A percentile compares a stretch with the other conserved stretches of the same genome.
Conservation (phyloP, 192 early-diverging fungal species). For the Coemansia sp. region DNA sequence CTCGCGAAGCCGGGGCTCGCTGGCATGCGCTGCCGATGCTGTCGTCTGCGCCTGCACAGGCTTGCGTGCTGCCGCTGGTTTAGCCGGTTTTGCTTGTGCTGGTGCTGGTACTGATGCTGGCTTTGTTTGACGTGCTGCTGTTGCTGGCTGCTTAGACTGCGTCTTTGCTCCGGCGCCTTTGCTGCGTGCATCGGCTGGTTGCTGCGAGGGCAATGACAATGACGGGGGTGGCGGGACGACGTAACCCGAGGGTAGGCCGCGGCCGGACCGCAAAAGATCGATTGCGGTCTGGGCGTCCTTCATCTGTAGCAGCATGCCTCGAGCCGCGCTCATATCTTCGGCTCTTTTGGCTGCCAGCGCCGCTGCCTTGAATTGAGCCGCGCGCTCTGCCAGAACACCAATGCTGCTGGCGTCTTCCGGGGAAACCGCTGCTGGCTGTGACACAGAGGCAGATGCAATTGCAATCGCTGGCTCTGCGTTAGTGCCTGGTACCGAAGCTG, state of each 20-base stretch:
- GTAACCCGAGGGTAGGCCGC: neutral
- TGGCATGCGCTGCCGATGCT: neutral
- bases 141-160: neutral
- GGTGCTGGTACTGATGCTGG: neutral
- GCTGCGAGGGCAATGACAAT: neutral
- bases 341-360: constrained; percentile 36
- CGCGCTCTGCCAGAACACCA: neutral
- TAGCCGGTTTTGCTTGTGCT: too few relatives aligned
- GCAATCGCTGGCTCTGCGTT: neutral
- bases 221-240: neutral
- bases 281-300: constrained; percentile 24
- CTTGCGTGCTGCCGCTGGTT: too few relatives aligned
- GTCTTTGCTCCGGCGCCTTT: neutral
- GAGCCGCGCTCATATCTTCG: constrained; percentile 25
- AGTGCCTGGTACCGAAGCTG: neutral
- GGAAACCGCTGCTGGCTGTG: neutral
- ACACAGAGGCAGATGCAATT: neutral
- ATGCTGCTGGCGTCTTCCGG: neutral
- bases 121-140: neutral
- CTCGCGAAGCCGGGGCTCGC: neutral
- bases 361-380: constrained; percentile 19
- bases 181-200: neutral
- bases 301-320: constrained; percentile 34
- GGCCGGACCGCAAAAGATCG: constrained; percentile 6
- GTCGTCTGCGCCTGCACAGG: too few relatives aligned